Evolutionary conservation across 345 rosid genomes (phyloP).

Genomic region (Eutrema heterophyllum): DNA sequence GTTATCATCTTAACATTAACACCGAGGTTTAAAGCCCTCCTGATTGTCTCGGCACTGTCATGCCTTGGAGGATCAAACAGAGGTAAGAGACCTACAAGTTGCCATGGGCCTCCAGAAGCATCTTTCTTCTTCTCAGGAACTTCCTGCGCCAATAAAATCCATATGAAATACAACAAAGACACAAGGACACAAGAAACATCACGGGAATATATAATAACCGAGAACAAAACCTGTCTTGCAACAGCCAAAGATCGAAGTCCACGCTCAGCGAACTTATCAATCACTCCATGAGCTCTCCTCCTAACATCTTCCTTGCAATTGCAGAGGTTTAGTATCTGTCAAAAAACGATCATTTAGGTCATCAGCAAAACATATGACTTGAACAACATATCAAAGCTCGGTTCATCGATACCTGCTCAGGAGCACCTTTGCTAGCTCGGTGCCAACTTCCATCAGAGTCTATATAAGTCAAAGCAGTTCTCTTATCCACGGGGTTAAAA

Average conservation of each 20-base stretch:
- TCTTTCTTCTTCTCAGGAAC: conserved; percentile 80
- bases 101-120: conserved; percentile 80
- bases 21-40: conserved; percentile 87
- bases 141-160: conserved; percentile 40
- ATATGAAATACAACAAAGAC: not conserved
- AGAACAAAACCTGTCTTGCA: conserved; percentile 64
- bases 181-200: not conserved
- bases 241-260: conserved; percentile 90
- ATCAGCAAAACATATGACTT: not conserved
- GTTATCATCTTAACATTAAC: conserved; percentile 94
- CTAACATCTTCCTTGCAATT: conserved; percentile 67
- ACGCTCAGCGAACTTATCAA: conserved; percentile 90
- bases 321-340: conserved; percentile 67
- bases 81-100: conserved; percentile 72
- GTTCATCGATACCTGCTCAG: conserved; percentile 60
- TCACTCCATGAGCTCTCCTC: conserved; percentile 64
- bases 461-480: conserved; percentile 84
- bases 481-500: conserved; percentile 88
- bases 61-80: conserved; percentile 97
- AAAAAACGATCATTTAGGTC: not conserved
- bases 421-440: conserved; percentile 91
- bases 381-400: not conserved
- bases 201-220: not conserved
- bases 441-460: conserved; percentile 76
- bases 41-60: conserved; percentile 93